Conservation (phyloP, 2,329 filamentous ascomycete species). For the Xylaria hypoxylon region DNA sequence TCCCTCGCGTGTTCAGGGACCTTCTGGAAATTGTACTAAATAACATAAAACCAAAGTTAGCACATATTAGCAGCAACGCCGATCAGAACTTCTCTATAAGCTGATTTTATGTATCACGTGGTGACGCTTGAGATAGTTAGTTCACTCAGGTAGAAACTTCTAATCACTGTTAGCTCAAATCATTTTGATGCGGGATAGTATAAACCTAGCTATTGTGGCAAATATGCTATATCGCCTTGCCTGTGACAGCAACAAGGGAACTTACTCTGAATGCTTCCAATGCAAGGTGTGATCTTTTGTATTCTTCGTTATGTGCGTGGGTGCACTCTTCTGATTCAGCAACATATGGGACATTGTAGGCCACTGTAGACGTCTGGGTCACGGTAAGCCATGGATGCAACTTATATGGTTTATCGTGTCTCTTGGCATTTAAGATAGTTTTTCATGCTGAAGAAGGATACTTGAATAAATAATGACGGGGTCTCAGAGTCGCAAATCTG, state of each 20-base stretch:
- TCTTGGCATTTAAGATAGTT: no score
- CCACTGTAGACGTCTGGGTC: no score
- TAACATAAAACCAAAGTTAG: background rate
- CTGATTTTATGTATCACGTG: background rate
- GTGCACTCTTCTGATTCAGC: no score
- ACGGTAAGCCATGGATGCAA: no score
- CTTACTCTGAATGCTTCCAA: background rate
- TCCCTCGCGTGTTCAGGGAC: conserved; percentile 31
- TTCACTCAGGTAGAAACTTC: background rate
- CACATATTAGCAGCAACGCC: background rate
- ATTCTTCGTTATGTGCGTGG: no score
- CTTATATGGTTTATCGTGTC: no score
- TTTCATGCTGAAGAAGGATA: no score
- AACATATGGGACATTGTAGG: no score
- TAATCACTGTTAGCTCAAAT: background rate
- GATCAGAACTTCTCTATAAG: background rate
- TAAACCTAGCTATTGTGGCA: background rate
- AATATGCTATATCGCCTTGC: background rate
- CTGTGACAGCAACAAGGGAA: background rate
- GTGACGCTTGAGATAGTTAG: background rate
- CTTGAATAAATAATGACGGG: no score
- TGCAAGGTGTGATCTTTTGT: no score
- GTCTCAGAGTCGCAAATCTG: no score
- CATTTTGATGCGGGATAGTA: background rate
- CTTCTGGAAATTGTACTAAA: conserved; percentile 6